Conservation (phyloP, 331 rosid species). For the Rhamnella rubrinervis region DNA sequence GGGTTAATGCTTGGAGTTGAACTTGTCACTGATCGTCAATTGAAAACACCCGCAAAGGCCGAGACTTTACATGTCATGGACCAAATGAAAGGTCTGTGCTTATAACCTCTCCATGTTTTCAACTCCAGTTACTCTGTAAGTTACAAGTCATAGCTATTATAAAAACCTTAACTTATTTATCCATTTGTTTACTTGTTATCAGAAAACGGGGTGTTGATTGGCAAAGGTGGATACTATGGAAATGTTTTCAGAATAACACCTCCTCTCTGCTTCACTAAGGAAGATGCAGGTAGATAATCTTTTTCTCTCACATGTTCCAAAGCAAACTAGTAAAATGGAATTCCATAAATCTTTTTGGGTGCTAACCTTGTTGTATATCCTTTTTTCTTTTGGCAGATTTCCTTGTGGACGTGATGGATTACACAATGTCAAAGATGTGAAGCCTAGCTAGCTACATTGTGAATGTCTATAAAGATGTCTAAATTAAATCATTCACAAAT, state of each 20-base stretch:
- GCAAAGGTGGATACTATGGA: constrained; percentile 86
- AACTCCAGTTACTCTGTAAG: not conserved
- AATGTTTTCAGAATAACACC: constrained; percentile 95
- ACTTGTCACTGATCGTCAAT: constrained; percentile 70
- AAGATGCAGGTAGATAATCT: constrained; percentile 75
- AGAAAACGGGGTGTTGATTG: constrained; percentile 84
- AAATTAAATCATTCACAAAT: constrained; percentile 4
- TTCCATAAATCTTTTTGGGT: not conserved
- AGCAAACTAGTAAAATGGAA: not conserved
- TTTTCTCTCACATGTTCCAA: not conserved
- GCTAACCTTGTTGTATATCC: not conserved
- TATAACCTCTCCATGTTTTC: constrained; percentile 5
- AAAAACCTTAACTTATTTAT: not conserved
- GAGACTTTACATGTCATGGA: constrained; percentile 74
- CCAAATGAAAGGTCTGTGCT: constrained; percentile 68
- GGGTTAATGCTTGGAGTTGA: constrained; percentile 93
- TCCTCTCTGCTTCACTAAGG: constrained; percentile 81
- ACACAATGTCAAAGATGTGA: constrained; percentile 61
- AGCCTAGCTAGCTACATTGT: constrained; percentile 12
- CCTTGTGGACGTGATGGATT: constrained; percentile 78
- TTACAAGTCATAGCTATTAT: not conserved
- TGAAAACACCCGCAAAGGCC: constrained; percentile 81
- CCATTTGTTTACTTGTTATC: not conserved
- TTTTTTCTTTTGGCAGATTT: constrained; percentile 57
- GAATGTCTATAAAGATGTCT: constrained; percentile 21